Percentiles rank a stretch among this genome's conserved stretches.
Conservation (phyloP, 306 rosid genomes). For the Casuarina cunninghamiana region DNA sequence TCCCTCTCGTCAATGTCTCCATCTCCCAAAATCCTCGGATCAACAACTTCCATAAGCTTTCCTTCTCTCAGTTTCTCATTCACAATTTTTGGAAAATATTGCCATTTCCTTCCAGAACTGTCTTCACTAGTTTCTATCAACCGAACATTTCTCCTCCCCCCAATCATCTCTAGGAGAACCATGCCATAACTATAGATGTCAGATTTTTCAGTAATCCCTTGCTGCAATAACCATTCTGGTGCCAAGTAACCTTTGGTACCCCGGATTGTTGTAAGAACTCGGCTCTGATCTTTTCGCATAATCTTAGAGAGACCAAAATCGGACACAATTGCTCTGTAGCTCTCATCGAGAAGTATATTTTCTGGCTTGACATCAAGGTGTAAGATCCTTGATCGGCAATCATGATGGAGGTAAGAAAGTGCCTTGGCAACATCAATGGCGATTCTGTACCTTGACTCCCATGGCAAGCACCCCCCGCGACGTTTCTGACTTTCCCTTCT, state of each 20-base stretch:
- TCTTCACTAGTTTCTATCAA: slow-evolving; percentile 37
- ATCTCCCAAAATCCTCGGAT: slow-evolving; percentile 43
- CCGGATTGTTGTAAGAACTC: slow-evolving; percentile 62
- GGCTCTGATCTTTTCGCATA: slow-evolving; percentile 67
- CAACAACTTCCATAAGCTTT: slow-evolving; percentile 68
- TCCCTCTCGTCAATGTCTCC: slow-evolving; percentile 61
- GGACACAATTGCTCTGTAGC: slow-evolving; percentile 52
- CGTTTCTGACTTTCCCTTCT: slow-evolving; percentile 13
- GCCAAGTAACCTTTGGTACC: slow-evolving; percentile 93
- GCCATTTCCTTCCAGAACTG: slow-evolving; percentile 46
- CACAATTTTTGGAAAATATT: slow-evolving; percentile 68
- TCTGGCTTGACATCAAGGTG: slow-evolving; percentile 96
- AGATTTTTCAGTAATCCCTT: slow-evolving; percentile 78
- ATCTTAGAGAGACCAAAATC: slow-evolving; percentile 90
- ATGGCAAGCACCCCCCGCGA: slow-evolving; percentile 62
- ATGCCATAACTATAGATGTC: slow-evolving; percentile 86
- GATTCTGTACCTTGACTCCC: slow-evolving; percentile 65
- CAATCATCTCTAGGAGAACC: slow-evolving; percentile 85
- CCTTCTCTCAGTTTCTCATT: slow-evolving; percentile 70
- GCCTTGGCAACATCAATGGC: slow-evolving; percentile 81
- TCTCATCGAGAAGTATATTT: slow-evolving; percentile 77
- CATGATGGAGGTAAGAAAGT: slow-evolving; percentile 76
- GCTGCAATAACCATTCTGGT: slow-evolving; percentile 87
- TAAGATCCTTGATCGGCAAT: slow-evolving; percentile 71
- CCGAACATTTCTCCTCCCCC: slow-evolving; percentile 70